Evolutionary conservation across 163 green algal genomes (phyloP).

Genomic region (Volvox carteri): DNA sequence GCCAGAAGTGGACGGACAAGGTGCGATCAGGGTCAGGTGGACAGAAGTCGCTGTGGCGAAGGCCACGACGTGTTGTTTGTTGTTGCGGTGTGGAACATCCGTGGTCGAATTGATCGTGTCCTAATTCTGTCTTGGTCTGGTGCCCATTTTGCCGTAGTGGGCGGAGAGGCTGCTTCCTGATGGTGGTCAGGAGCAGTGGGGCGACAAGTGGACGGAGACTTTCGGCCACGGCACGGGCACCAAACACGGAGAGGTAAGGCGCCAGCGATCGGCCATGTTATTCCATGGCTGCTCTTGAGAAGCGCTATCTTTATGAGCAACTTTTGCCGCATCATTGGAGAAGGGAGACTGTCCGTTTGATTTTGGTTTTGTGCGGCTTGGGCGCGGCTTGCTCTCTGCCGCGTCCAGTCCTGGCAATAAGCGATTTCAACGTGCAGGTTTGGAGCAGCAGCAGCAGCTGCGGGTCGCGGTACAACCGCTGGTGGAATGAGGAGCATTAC

Average conservation of each 20-base stretch:
- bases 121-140: no score
- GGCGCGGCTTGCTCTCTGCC: no score
- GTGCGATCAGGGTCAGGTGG: background rate
- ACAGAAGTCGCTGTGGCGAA: background rate
- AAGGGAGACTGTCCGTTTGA: no score
- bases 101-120: no score
- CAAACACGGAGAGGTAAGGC: constrained; percentile 84
- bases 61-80: background rate
- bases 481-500: constrained; percentile 79
- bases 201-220: constrained; percentile 94
- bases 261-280: background rate
- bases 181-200: constrained; percentile 76
- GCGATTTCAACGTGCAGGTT: background rate
- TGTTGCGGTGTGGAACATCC: background rate
- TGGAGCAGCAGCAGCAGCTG: constrained; percentile 49
- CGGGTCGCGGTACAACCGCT: constrained; percentile 70
- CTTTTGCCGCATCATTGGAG: no score
- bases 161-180: constrained; percentile 75
- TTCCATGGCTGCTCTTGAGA: no score
- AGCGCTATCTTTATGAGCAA: no score
- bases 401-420: no score
- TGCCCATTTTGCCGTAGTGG: constrained; percentile 80
- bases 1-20: constrained; percentile 93
- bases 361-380: no score
- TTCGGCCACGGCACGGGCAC: constrained; percentile 86